Base-by-base conservation (phyloP, 768 basidiomycete species). In the Harrya chromipes region DNA sequence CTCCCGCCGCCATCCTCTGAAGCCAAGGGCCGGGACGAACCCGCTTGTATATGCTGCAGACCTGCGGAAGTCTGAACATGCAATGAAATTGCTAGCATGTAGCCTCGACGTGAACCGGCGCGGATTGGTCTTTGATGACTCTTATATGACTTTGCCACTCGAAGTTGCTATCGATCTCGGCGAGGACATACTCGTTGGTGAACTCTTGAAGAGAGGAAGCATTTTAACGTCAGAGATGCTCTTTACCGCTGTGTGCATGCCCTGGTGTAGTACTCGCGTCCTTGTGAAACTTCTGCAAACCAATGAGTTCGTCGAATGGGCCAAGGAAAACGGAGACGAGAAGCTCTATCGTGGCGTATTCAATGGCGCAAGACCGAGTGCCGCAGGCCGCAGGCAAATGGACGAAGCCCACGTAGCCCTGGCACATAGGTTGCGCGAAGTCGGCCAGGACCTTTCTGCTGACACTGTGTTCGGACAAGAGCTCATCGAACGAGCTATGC, bases 1-100 rank as follows among this genome's bases (percentile, higher is more conserved):
- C 14, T 23, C 33, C 13, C 1, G 14, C 13, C 39, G n/a, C 6
- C 21, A 10, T 24, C 39, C 29, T 31, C 19, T 43, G 10, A 43
- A 43, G 12, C 42, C 42, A 12, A 31, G 42, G 42, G 17, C 9
- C 6, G 40, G 55, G 21, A 52, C 54, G 9, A 49, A 35, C 7
- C 52, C 54, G 0, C 36, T 53, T 4, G 13, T 55, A 16, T 49
- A 46, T 33, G 50, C 45, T 11, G 20, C 50, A n/a, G 31, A 44
- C 4, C 35, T 36, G 1, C 21, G n/a, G 4, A 52, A 44, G 23
- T 11, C 34, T 6, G 34, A 52, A 5, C 53, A 55, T n/a, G 38
- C 46, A n/a, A 21, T 20, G 23, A 23, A 7, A 10, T 29, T n/a
- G n/a, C n/a, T n/a, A n/a, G n/a, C 31, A 34, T 19, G 20, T 6